Evolutionary conservation across 768 basidiomycete species (phyloP).

Genomic region (Hypholoma sublateritium): DNA sequence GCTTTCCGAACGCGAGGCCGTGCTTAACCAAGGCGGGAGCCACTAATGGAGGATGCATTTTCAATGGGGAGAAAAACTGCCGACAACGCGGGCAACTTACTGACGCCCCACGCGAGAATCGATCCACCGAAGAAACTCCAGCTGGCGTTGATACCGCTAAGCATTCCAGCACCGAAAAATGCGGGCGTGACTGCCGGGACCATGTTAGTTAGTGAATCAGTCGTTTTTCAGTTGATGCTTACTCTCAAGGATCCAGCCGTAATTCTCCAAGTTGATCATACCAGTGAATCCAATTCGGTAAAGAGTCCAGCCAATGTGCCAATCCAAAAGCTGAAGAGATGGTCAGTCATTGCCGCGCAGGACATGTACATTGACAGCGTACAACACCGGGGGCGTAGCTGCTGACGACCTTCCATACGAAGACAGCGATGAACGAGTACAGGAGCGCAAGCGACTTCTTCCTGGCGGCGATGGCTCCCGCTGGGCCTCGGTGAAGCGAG

Average conservation of each 20-base stretch:
- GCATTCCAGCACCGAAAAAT: conserved; percentile 60
- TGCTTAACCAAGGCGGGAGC: conserved; percentile 52
- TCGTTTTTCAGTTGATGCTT: conserved; percentile 14
- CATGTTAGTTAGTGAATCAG: background rate
- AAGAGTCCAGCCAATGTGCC: conserved; percentile 64
- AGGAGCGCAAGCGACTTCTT: conserved; percentile 56
- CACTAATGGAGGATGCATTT: conserved; percentile 26
- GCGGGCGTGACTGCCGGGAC: conserved; percentile 45
- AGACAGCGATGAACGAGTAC: conserved; percentile 43
- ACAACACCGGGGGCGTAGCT: conserved; percentile 62
- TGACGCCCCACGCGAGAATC: conserved; percentile 62
- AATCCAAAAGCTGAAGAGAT: conserved; percentile 46
- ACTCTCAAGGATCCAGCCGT: conserved; percentile 57
- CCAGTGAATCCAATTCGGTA: conserved; percentile 58
- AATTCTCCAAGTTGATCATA: conserved; percentile 60
- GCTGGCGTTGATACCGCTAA: conserved; percentile 54
- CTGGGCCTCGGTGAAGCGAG: conserved; percentile 52
- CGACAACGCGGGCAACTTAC: conserved; percentile 21
- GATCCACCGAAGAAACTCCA: conserved; percentile 57
- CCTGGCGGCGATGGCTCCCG: conserved; percentile 49
- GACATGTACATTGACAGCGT: conserved; percentile 14
- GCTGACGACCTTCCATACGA: conserved; percentile 52
- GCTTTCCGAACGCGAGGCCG: conserved; percentile 47
- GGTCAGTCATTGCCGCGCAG: background rate
- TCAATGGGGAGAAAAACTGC: no score